Percentiles rank a stretch among this genome's conserved stretches.
These are phyloP conservation scores for Chlorella variabilis DNA, from an alignment of 163 green algal species.

Conservation along the genomic window DNA sequence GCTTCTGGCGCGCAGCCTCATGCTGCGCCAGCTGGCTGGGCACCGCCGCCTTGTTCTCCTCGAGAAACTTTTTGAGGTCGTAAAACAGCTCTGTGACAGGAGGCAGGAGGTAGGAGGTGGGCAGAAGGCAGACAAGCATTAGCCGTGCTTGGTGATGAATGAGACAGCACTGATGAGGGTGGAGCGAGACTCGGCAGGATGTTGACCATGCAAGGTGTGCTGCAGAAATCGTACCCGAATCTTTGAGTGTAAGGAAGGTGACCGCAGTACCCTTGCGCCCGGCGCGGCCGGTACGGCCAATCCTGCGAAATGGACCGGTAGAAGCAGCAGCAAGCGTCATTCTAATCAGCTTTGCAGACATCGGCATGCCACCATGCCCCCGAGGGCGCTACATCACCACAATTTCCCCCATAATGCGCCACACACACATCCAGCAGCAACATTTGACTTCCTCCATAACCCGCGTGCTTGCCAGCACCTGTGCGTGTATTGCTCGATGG, in stretches of 20 bases:
- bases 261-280: constrained; percentile 89
- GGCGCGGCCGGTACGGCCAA: constrained; percentile 92
- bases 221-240: constrained; percentile 4
- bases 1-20: constrained; percentile 90
- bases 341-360: no score
- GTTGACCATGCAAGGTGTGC: no score
- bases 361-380: no score
- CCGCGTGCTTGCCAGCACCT: no score
- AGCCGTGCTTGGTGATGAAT: background rate
- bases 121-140: background rate
- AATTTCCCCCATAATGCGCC: no score
- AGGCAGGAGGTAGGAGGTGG: background rate
- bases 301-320: constrained; percentile 59
- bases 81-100: constrained; percentile 89
- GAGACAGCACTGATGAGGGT: no score
- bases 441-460: background rate
- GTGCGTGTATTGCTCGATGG: constrained; percentile 98
- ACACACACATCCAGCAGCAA: background rate
- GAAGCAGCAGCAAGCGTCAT: background rate
- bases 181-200: no score
- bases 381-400: no score
- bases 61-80: constrained; percentile 91
- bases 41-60: constrained; percentile 58
- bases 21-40: constrained; percentile 87
- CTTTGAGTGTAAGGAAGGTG: constrained; percentile 88